Evolutionary conservation across 1,139 yeast genomes (phyloP).

Genomic region (Magnusiomyces clavatus): DNA sequence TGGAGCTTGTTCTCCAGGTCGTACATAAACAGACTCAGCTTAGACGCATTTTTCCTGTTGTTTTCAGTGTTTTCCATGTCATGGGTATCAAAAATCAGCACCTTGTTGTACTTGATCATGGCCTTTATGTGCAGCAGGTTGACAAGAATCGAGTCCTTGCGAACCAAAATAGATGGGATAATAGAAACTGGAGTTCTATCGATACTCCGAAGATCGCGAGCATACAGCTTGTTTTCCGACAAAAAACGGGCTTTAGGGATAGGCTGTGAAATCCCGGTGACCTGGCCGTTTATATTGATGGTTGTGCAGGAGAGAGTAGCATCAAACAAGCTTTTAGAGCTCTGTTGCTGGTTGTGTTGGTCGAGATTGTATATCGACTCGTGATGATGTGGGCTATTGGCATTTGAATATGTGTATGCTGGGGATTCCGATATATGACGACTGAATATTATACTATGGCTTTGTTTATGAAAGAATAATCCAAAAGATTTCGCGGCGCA

Average conservation of each 20-base stretch:
- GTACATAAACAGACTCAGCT: conserved; percentile 69
- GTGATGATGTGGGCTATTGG: no score
- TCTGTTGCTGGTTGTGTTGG: not conserved
- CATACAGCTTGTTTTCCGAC: conserved; percentile 62
- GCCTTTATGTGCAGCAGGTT: conserved; percentile 83
- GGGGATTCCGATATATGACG: no score
- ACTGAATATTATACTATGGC: not conserved
- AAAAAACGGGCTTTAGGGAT: conserved; percentile 67
- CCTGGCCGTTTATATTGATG: conserved; percentile 64
- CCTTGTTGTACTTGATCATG: conserved; percentile 64
- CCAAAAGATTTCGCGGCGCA: not conserved
- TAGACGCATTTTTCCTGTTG: conserved; percentile 38
- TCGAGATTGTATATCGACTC: no score
- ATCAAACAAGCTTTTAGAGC: not conserved
- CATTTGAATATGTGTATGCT: no score
- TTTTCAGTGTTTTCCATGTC: conserved; percentile 25
- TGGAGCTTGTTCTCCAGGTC: conserved; percentile 74
- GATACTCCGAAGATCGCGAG: conserved; percentile 75
- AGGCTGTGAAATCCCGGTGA: conserved; percentile 60
- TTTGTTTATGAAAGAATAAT: not conserved
- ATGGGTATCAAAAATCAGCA: conserved; percentile 70
- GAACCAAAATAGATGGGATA: conserved; percentile 76
- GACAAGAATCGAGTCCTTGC: conserved; percentile 69
- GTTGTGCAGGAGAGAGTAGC: conserved; percentile 51
- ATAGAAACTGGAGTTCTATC: conserved; percentile 82